Evolutionary conservation across 2,329 filamentous ascomycete species (phyloP).

Genomic region (Epicoccum nigrum): DNA sequence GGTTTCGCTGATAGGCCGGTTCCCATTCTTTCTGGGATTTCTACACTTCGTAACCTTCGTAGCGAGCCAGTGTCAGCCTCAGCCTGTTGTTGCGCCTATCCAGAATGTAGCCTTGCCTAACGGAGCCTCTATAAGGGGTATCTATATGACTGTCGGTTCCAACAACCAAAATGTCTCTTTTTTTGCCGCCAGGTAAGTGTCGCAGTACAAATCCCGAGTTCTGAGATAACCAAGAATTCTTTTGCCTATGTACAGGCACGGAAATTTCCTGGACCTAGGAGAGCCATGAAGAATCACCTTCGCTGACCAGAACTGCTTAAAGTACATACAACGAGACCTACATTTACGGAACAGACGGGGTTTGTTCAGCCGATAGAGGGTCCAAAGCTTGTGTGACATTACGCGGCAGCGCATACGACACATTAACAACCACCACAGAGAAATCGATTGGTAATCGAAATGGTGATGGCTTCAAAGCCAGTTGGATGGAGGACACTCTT

Average conservation of each 20-base stretch:
- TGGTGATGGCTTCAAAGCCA: constrained; percentile 16
- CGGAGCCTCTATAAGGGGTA: constrained; percentile 14
- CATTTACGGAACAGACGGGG: constrained; percentile 18
- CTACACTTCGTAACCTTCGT: background rate
- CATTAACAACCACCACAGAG: constrained; percentile 13
- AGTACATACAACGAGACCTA: constrained; percentile 26
- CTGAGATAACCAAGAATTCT: background rate
- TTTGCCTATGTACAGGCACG: background rate
- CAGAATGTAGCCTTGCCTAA: constrained; percentile 21
- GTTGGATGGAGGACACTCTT: constrained; percentile 19
- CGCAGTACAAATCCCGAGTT: background rate
- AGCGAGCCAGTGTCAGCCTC: constrained; percentile 14
- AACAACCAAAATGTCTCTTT: constrained; percentile 23
- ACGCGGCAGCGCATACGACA: constrained; percentile 20
- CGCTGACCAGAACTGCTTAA: constrained; percentile 10
- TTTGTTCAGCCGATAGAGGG: constrained; percentile 5
- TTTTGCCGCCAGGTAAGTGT: constrained; percentile 19
- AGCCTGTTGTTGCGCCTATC: constrained; percentile 17
- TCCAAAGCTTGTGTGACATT: constrained; percentile 20
- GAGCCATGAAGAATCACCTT: background rate
- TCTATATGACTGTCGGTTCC: constrained; percentile 23
- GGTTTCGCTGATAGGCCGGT: background rate
- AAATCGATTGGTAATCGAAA: constrained; percentile 10
- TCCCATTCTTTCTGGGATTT: background rate
- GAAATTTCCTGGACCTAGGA: background rate